phyloP scores from a whole-genome alignment of 2,329 filamentous ascomycete species.

The Hypoxylon sp. region DNA sequence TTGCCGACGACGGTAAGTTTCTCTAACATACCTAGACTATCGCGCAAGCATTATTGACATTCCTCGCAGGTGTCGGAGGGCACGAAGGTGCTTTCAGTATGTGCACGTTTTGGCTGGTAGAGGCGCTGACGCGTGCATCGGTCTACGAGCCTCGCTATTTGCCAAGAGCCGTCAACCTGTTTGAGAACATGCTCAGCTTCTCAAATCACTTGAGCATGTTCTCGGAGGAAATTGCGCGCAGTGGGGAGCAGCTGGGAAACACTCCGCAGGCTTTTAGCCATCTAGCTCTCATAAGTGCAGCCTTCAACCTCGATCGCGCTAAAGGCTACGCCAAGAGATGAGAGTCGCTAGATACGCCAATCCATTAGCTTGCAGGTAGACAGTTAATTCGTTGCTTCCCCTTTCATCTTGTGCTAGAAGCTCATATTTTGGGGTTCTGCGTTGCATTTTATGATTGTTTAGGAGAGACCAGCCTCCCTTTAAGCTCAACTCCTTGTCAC shows the following conservation, averaged over 20 bases:
- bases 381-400: not conserved
- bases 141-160: conserved; percentile 75
- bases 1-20: conserved; percentile 74
- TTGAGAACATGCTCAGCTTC: conserved; percentile 83
- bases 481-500: not conserved
- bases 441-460: no score
- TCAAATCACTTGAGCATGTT: conserved; percentile 84
- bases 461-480: not conserved
- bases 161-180: conserved; percentile 72
- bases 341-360: not conserved
- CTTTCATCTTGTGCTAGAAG: not conserved
- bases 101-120: conserved; percentile 87
- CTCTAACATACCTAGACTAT: not conserved
- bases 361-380: not conserved
- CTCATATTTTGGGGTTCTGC: not conserved
- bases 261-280: conserved; percentile 85
- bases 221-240: conserved; percentile 80
- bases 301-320: conserved; percentile 77
- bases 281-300: conserved; percentile 79
- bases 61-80: conserved; percentile 73
- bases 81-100: conserved; percentile 82
- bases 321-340: conserved; percentile 25
- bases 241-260: conserved; percentile 82
- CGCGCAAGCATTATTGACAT: not conserved
- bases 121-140: conserved; percentile 78